Conservation (phyloP, 2,329 filamentous ascomycete genomes). For the Lecanicillium sp. region DNA sequence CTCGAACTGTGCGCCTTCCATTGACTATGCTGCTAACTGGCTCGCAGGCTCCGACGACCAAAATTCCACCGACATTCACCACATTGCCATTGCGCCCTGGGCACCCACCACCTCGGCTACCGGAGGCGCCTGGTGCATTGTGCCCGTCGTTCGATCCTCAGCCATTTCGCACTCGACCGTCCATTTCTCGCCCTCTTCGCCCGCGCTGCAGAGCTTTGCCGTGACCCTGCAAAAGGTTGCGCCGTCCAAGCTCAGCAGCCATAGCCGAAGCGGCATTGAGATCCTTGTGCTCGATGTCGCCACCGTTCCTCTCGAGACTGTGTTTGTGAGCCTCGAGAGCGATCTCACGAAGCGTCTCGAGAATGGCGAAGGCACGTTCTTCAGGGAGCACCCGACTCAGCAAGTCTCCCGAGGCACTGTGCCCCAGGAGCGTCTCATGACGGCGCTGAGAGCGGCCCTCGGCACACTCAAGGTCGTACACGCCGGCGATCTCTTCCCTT, state of each 20-base stretch:
- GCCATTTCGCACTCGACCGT: conserved; percentile 70
- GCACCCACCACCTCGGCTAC: conserved; percentile 51
- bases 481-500: conserved; percentile 67
- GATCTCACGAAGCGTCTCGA: conserved; percentile 75
- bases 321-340: conserved; percentile 81
- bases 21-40: background rate
- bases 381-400: conserved; percentile 50
- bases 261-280: conserved; percentile 73
- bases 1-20: background rate
- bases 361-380: conserved; percentile 77
- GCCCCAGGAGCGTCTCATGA: conserved; percentile 53
- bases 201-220: conserved; percentile 73
- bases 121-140: conserved; percentile 73
- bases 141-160: conserved; percentile 64
- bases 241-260: conserved; percentile 66
- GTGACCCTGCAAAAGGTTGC: conserved; percentile 65
- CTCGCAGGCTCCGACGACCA: conserved; percentile 29
- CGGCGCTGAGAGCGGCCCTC: conserved; percentile 68
- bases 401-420: conserved; percentile 32
- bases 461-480: conserved; percentile 71
- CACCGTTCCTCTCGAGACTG: conserved; percentile 72
- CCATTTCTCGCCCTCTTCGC: conserved; percentile 67
- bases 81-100: conserved; percentile 73
- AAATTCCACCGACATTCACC: conserved; percentile 40
- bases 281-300: conserved; percentile 76